These are phyloP conservation scores for Metahyphopichia silvanorum DNA, from an alignment of 805 yeast species.

Conservation along the genomic window DNA sequence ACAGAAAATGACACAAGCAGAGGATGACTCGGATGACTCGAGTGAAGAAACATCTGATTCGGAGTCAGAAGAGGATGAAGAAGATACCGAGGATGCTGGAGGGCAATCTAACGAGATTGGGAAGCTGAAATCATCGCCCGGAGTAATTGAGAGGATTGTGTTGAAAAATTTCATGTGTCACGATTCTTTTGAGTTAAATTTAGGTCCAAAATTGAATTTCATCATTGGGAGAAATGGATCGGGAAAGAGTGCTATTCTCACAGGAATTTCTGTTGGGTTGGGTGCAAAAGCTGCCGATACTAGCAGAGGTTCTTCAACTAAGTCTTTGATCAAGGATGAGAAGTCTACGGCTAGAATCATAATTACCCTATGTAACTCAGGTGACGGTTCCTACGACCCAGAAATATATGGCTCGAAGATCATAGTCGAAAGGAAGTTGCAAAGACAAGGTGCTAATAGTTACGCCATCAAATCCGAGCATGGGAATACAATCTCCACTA, in stretches of 20 bases:
- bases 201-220: slow-evolving; percentile 81
- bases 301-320: slow-evolving; percentile 72
- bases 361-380: slow-evolving; percentile 62
- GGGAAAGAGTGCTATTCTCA: slow-evolving; percentile 84
- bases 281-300: slow-evolving; percentile 90
- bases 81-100: slow-evolving; percentile 7
- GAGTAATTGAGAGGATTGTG: slow-evolving; percentile 61
- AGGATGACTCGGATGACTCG: too few relatives aligned
- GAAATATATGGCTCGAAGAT: slow-evolving; percentile 68
- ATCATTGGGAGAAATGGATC: slow-evolving; percentile 90
- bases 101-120: slow-evolving; percentile 9
- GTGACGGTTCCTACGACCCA: slow-evolving; percentile 61
- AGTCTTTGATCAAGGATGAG: slow-evolving; percentile 75
- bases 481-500: slow-evolving; percentile 54
- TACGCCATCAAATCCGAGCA: slow-evolving; percentile 54
- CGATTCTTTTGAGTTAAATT: slow-evolving; percentile 65
- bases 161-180: slow-evolving; percentile 89
- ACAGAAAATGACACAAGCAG: slow-evolving; percentile 7
- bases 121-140: slow-evolving; percentile 55
- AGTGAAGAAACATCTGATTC: slow-evolving; percentile 4
- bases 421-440: slow-evolving; percentile 64
- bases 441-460: slow-evolving; percentile 46
- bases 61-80: slow-evolving; percentile 4
- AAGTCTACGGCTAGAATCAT: slow-evolving; percentile 62
- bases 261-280: slow-evolving; percentile 82